Evolutionary conservation across 768 basidiomycete genomes (phyloP).

Genomic region (Pisolithus marmoratus): DNA sequence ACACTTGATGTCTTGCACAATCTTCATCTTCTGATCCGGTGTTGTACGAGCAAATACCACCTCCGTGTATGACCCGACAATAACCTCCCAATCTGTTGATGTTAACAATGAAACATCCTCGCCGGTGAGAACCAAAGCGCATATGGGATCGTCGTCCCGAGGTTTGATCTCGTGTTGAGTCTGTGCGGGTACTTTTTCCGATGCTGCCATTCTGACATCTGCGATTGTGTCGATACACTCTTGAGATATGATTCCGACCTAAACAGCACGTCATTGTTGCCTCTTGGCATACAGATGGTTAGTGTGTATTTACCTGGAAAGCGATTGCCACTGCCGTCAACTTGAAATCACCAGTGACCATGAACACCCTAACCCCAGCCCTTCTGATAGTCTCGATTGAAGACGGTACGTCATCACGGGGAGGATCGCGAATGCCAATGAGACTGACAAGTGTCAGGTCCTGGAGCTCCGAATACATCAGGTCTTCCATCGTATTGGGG

Average conservation of each 20-base stretch:
- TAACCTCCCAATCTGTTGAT: constrained; percentile 34
- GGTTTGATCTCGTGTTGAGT: constrained; percentile 26
- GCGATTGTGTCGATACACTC: constrained; percentile 30
- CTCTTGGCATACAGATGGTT: background rate
- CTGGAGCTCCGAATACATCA: constrained; percentile 31
- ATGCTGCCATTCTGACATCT: constrained; percentile 11
- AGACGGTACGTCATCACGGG: constrained; percentile 40
- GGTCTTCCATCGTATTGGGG: constrained; percentile 28
- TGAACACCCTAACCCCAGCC: constrained; percentile 50
- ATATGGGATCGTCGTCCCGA: constrained; percentile 30
- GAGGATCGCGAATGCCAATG: constrained; percentile 51
- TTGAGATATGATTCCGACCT: constrained; percentile 40
- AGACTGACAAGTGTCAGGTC: constrained; percentile 46
- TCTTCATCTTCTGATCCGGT: constrained; percentile 53
- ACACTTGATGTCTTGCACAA: constrained; percentile 49
- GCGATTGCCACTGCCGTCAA: constrained; percentile 50
- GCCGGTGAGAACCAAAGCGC: constrained; percentile 39
- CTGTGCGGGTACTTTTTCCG: constrained; percentile 7
- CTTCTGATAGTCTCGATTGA: constrained; percentile 41
- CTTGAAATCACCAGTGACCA: constrained; percentile 54
- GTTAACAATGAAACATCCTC: constrained; percentile 35
- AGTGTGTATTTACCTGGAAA: constrained; percentile 31
- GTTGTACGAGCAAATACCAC: constrained; percentile 52
- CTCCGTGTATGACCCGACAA: constrained; percentile 34
- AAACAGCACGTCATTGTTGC: no score